Evolutionary conservation across 1,139 yeast genomes (phyloP), one percentile per base, ranked within the genome.

Genomic region (Saccharomyces hybrid): DNA sequence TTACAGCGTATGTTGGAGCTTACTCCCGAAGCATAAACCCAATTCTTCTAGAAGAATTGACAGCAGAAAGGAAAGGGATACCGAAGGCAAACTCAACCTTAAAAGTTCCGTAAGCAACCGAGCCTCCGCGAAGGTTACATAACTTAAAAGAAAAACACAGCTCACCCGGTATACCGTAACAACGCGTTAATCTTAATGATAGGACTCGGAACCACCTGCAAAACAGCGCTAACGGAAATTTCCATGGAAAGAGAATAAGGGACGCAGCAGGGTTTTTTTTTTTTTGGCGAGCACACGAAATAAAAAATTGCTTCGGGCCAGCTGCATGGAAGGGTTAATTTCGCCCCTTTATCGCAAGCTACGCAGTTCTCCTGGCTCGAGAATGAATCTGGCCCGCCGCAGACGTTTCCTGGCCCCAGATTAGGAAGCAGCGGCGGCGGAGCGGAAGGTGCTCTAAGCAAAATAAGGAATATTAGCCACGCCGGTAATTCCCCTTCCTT

Each of bases 261-360:
- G 44, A 38, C 44, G 13, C 6, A 38, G 11, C 25, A 38, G 13
- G 25, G 25, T 38, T 38, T 16, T 23, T 23, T 23, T 16, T 23
- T 23, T 23, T 23, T 76, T 80, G 48, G 79, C 79, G 48, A 95
- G 95, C 1, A 72, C 87, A 51, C 75, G 38, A 38, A 38, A 9
- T 9, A 38, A 4, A 16, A 38, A 38, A 20, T 38, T 38, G 44
- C 44, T 38, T 20, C 25, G 44, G 44, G 44, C 44, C 26, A 20
- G 44, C 44, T 38, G 44, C 44, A 38, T 38, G 44, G 44, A 38
- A 38, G 44, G 44, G 44, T 16, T 26, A 38, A 11, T 38, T 34
- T 16, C 9, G 26, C 44, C 44, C 44, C 44, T 38, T 38, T 38
- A 20, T 38, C 44, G 6, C 16, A 9, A 11, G 5, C 25, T 16